Evolutionary conservation across 192 early-diverging fungal species (phyloP).

Genomic region (Backusella tarrabulga): DNA sequence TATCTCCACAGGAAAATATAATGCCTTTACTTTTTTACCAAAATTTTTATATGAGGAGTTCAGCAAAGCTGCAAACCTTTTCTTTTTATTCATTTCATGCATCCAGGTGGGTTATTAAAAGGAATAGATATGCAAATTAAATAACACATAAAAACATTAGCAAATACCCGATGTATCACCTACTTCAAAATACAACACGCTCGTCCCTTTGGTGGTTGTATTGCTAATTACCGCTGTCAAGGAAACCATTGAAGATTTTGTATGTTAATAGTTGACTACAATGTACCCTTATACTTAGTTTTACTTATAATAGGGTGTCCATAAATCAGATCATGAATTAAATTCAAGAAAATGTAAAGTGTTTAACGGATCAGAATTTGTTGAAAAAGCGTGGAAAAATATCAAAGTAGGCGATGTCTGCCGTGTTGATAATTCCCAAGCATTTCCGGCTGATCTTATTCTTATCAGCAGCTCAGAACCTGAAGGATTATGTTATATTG

Average conservation of each 20-base stretch:
- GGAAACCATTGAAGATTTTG: slow-evolving; percentile 85
- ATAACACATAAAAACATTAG: slow-evolving; percentile 39
- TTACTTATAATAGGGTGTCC: slow-evolving; percentile 56
- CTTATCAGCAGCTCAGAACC: slow-evolving; percentile 86
- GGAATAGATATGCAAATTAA: neutral
- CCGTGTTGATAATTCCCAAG: slow-evolving; percentile 80
- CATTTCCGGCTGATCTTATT: slow-evolving; percentile 91
- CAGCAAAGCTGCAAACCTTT: slow-evolving; percentile 96
- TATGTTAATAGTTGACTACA: slow-evolving; percentile 7
- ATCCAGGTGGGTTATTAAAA: slow-evolving; percentile 67
- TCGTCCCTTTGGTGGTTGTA: slow-evolving; percentile 77
- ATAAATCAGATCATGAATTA: slow-evolving; percentile 75
- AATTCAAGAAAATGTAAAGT: slow-evolving; percentile 66
- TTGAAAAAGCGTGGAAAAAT: slow-evolving; percentile 74
- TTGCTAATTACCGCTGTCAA: slow-evolving; percentile 84
- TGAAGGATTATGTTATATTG: slow-evolving; percentile 93
- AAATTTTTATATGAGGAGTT: slow-evolving; percentile 98
- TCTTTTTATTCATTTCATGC: slow-evolving; percentile 95
- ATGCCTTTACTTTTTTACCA: slow-evolving; percentile 85
- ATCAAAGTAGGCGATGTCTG: slow-evolving; percentile 91
- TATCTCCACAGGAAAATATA: slow-evolving; percentile 98
- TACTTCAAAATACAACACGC: slow-evolving; percentile 83
- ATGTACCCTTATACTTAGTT: neutral
- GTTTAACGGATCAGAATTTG: slow-evolving; percentile 64
- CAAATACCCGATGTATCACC: slow-evolving; percentile 95